A percentile compares a stretch with the other conserved stretches of the same genome.
Conservation (phyloP, 345 rosid genomes). For the Corchorus capsularis region DNA sequence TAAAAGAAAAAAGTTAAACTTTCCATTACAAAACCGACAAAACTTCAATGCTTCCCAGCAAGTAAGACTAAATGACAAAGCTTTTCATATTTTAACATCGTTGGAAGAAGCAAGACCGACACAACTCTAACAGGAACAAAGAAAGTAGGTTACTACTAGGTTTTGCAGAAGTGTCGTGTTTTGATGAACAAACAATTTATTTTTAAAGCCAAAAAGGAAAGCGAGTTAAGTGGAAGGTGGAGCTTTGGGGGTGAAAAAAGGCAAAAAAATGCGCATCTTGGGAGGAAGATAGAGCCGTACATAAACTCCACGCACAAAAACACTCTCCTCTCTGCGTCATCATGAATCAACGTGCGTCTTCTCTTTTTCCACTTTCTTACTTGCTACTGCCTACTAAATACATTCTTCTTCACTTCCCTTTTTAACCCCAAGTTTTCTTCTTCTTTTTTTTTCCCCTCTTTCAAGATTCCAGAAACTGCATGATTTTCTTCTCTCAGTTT, state of each 20-base stretch:
- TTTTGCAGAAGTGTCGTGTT: conserved; percentile 9
- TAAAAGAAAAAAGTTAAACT: conserved; percentile 22
- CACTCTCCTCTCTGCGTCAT: conserved; percentile 14
- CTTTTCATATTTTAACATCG: conserved; percentile 6
- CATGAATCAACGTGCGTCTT: conserved; percentile 41
- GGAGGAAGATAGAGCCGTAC: conserved; percentile 22
- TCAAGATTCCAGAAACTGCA: background rate
- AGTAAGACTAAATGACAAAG: conserved; percentile 10
- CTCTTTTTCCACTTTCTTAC: conserved; percentile 1
- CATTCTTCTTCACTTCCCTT: background rate
- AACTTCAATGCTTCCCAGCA: conserved; percentile 21
- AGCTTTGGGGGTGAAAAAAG: background rate
- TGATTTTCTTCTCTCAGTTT: background rate
- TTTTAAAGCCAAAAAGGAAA: conserved; percentile 21
- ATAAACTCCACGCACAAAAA: conserved; percentile 23
- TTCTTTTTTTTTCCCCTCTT: background rate
- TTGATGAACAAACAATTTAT: conserved; percentile 11
- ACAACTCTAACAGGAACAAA: background rate
- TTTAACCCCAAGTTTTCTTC: background rate
- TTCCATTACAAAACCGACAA: conserved; percentile 24
- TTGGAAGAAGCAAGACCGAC: conserved; percentile 15
- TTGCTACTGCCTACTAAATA: background rate
- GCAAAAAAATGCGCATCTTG: conserved; percentile 22
- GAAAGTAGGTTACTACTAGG: background rate
- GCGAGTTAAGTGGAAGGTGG: background rate